phyloP scores from a whole-genome alignment of 805 yeast genomes.

The Candida khao-thaluensis region DNA sequence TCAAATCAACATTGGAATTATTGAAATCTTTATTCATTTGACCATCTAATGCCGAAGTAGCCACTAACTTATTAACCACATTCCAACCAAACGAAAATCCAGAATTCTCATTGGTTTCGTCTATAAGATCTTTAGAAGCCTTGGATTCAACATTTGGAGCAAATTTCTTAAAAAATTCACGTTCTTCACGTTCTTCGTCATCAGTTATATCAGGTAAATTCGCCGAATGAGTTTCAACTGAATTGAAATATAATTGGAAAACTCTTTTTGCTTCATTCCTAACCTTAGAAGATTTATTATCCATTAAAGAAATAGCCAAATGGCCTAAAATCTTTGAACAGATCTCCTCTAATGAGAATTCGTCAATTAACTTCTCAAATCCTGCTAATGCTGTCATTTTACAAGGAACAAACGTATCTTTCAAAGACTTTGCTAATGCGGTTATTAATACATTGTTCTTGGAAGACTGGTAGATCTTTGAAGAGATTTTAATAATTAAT shows the following conservation, averaged over 20 bases:
- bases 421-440: constrained; percentile 79
- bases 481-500: constrained; percentile 64
- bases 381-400: constrained; percentile 76
- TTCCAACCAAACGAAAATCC: constrained; percentile 36
- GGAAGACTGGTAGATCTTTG: constrained; percentile 50
- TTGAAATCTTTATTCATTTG: constrained; percentile 37
- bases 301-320: constrained; percentile 80
- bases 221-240: constrained; percentile 39
- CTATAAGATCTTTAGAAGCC: constrained; percentile 4
- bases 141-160: constrained; percentile 18
- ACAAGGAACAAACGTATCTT: constrained; percentile 75
- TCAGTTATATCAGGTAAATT: constrained; percentile 33
- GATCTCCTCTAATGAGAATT: constrained; percentile 70
- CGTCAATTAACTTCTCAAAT: constrained; percentile 59
- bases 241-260: constrained; percentile 53
- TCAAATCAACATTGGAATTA: constrained; percentile 12
- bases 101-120: constrained; percentile 12
- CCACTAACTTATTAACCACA: constrained; percentile 34
- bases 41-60: constrained; percentile 30
- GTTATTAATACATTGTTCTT: constrained; percentile 78
- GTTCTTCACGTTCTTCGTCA: constrained; percentile 40
- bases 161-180: constrained; percentile 32
- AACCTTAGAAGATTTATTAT: constrained; percentile 61
- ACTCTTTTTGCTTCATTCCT: constrained; percentile 69
- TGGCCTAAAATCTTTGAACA: constrained; percentile 81